These are phyloP conservation scores for Jimgerdemannia flammicorona DNA, from an alignment of 192 early-diverging fungal genomes.

Conservation along the genomic window DNA sequence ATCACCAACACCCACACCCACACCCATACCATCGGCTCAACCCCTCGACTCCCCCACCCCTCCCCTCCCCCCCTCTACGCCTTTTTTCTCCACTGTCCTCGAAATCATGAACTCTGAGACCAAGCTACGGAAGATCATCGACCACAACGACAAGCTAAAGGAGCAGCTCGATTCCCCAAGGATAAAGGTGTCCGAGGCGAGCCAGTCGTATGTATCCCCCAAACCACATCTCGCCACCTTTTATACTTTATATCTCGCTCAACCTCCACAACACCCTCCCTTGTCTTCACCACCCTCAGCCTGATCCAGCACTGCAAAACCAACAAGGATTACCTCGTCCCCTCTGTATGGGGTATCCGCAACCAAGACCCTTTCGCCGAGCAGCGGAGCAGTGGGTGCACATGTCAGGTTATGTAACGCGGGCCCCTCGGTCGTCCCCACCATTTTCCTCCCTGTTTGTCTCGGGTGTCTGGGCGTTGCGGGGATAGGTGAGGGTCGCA, in stretches of 20 bases:
- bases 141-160: conserved; percentile 31
- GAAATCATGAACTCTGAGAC: conserved; percentile 27
- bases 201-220: conserved; percentile 15
- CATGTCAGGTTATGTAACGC: conserved; percentile 9
- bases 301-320: conserved; percentile 35
- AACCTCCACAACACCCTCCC: background rate
- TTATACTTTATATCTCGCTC: background rate
- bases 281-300: conserved; percentile 11
- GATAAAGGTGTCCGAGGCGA: conserved; percentile 35
- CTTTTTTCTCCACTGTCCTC: background rate
- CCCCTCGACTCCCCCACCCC: too few species aligned
- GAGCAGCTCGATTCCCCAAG: conserved; percentile 38
- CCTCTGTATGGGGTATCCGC: conserved; percentile 42
- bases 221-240: background rate
- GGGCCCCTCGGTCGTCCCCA: background rate
- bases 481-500: background rate
- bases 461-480: background rate
- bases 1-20: too few species aligned
- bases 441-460: background rate
- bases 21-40: too few species aligned
- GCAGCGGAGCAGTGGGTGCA: conserved; percentile 24
- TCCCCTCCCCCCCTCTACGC: too few species aligned
- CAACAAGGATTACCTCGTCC: conserved; percentile 35
- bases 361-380: conserved; percentile 49
- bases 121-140: conserved; percentile 30